These are phyloP conservation scores for Moringa oleifera DNA, from an alignment of 345 rosid genomes.

Conservation along the genomic window DNA sequence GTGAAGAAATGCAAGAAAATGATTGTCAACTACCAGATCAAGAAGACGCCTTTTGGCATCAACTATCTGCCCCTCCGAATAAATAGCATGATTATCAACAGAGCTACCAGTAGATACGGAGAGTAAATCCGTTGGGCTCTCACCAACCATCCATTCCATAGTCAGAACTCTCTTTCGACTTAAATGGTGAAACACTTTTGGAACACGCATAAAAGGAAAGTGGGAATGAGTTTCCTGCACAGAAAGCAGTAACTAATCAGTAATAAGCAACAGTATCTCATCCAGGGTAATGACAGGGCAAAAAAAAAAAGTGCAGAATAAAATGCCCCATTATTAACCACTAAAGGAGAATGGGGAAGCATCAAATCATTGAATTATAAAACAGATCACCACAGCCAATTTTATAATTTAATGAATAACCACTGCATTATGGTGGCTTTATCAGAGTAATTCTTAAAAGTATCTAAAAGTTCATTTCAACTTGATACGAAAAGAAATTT, in stretches of 20 bases:
- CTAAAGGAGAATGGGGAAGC: too few species aligned
- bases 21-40: conserved; percentile 55
- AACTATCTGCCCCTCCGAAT: conserved; percentile 48
- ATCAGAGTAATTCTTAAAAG: too few species aligned
- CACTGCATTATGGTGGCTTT: too few species aligned
- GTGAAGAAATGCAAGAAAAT: background rate
- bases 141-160: conserved; percentile 97
- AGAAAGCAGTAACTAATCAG: conserved; percentile 18
- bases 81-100: conserved; percentile 23
- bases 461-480: too few species aligned
- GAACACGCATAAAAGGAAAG: conserved; percentile 58
- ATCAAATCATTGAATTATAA: too few species aligned
- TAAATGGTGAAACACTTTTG: conserved; percentile 60
- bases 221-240: conserved; percentile 77
- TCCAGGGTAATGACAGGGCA: background rate
- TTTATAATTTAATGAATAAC: too few species aligned
- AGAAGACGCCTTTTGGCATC: conserved; percentile 71
- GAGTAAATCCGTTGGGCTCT: conserved; percentile 68
- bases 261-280: conserved; percentile 17
- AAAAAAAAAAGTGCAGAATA: background rate
- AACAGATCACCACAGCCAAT: too few species aligned
- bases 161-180: conserved; percentile 81
- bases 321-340: background rate
- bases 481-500: too few species aligned
- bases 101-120: conserved; percentile 36